phyloP scores from a whole-genome alignment of 2,329 filamentous ascomycete species.

The Paecilomyces dactylethromorphus region DNA sequence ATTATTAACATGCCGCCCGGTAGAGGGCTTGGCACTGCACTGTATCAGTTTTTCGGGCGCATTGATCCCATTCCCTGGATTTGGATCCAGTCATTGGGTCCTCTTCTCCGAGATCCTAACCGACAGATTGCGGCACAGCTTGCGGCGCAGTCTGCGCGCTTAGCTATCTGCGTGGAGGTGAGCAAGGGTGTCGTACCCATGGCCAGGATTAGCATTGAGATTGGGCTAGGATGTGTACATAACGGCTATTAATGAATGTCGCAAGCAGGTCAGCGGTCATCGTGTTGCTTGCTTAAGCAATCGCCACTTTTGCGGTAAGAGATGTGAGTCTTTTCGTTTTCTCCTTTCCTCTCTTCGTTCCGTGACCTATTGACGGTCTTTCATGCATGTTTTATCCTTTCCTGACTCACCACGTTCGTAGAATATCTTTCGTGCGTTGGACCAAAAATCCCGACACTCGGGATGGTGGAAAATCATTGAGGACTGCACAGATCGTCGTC shows the following conservation, averaged over 20 bases:
- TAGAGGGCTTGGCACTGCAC: no score
- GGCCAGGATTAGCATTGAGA: background rate
- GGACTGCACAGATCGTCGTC: background rate
- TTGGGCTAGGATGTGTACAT: background rate
- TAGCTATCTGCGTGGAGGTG: background rate
- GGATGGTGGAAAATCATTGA: background rate
- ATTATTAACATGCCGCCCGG: no score
- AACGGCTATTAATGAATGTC: background rate
- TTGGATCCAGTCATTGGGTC: background rate
- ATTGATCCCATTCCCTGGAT: background rate
- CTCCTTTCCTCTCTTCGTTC: no score
- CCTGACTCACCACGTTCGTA: background rate
- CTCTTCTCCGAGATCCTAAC: background rate
- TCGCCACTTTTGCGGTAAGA: no score
- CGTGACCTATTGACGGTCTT: no score
- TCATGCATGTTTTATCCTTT: background rate
- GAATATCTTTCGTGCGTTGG: background rate
- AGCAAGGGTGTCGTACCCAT: background rate
- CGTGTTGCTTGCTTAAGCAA: no score
- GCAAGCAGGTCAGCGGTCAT: background rate
- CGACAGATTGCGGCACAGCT: background rate
- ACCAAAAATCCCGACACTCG: background rate
- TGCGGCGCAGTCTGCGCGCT: background rate
- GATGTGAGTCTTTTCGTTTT: no score
- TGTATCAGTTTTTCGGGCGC: background rate